Evolutionary conservation across 371 early-diverging fungal genomes (phyloP), one percentile per base, ranked within the genome.

Genomic region (Mortierella sp.): DNA sequence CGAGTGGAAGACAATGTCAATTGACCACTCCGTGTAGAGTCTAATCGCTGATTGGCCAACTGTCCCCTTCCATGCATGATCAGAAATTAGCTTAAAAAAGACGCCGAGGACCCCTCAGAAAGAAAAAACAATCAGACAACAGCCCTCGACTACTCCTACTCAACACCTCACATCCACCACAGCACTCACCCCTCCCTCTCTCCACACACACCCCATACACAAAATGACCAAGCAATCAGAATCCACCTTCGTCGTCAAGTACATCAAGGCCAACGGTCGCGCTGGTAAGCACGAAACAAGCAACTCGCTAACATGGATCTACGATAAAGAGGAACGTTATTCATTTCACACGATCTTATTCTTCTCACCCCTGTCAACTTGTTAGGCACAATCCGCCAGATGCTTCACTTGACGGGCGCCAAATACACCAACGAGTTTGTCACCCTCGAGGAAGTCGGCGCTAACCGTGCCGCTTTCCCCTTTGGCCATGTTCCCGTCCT

Each of bases 401-500:
- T 80, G 16, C 77, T 80, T 26, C 81, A 77, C 47, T 55, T 81
- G 64, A 50, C 65, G 0, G 77, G 74, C 13, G 82, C 77, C 24
- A 40, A 73, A 9, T 73, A 77, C 55, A 81, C 45, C 10, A 74
- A 73, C 71, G 71, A 71, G 39, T 55, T 73, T 47, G 48, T 77
- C 34, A 44, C 71, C 19, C 34, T 47, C 13, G 77, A 76, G 1
- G 47, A 70, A 1, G 68, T 81, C 40, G 65, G 68, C 2, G 55
- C 64, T 19, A 22, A 81, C 66, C 58, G 67, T 26, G 44, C 53
- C 14, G 65, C 43, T 2, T 74, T 45, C 45, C 77, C 82, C 9
- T 77, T 77, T 71, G 82, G 82, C 29, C 82, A 74, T 41, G 70
- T 81, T 24, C 82, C 77, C 4, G 71, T 81, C 41, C 50, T 77